Percentiles rank a stretch among this genome's conserved stretches.
Conservation (phyloP, 2,329 filamentous ascomycete species). For the Nigrograna mackinnonii region DNA sequence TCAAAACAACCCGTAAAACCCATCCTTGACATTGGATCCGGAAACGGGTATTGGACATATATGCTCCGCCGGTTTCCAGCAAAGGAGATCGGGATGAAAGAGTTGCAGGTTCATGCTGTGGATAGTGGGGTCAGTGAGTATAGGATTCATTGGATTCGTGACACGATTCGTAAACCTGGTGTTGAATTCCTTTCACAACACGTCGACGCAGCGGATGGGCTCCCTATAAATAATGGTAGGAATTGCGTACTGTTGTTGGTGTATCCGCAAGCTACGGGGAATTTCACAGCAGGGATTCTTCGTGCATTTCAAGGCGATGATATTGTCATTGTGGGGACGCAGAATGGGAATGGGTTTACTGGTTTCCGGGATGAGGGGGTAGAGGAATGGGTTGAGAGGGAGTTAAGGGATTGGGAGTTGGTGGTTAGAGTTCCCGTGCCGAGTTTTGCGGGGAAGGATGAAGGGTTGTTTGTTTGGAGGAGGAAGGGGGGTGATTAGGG, state of each 20-base stretch:
- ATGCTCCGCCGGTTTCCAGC: conserved; percentile 70
- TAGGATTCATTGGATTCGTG: conserved; percentile 69
- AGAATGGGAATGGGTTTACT: conserved; percentile 76
- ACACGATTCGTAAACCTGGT: conserved; percentile 67
- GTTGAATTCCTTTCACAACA: conserved; percentile 54
- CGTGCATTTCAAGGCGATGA: conserved; percentile 64
- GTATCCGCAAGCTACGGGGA: conserved; percentile 70
- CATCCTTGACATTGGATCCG: conserved; percentile 70
- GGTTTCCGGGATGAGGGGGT: conserved; percentile 67
- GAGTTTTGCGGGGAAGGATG: conserved; percentile 77
- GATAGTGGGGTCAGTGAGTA: conserved; percentile 72
- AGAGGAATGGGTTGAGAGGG: conserved; percentile 66
- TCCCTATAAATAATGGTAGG: too few species aligned
- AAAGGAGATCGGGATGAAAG: conserved; percentile 59
- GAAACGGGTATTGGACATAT: conserved; percentile 77
- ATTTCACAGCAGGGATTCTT: conserved; percentile 67
- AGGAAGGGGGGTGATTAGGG: conserved; percentile 20
- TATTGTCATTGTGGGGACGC: conserved; percentile 73
- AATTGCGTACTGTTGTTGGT: conserved; percentile 69
- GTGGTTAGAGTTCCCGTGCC: conserved; percentile 69
- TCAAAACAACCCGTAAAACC: conserved; percentile 44
- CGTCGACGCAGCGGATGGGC: conserved; percentile 22
- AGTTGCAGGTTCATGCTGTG: conserved; percentile 63
- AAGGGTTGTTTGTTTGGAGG: conserved; percentile 70
- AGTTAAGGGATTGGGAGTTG: conserved; percentile 62